A percentile compares a stretch with the other conserved stretches of the same genome.
These are phyloP conservation scores for Pseudogymnoascus sp. DNA, from an alignment of 2,329 filamentous ascomycete genomes.

Conservation along the genomic window DNA sequence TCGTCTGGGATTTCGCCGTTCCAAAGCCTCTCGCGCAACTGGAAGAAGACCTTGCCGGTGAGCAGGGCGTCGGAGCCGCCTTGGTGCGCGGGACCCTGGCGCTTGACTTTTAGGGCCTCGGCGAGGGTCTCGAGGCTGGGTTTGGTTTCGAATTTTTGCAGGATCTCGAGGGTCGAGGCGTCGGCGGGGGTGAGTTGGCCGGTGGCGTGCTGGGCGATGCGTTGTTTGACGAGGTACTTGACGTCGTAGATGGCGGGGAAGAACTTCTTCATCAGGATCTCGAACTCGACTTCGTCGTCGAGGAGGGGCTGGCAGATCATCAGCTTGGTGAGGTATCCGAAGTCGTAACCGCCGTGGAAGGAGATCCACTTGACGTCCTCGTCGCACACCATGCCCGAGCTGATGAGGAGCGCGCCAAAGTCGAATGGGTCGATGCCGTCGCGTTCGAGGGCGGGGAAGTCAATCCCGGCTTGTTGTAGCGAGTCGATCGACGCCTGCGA, in stretches of 20 bases:
- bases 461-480: conserved; percentile 82
- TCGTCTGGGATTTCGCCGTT: conserved; percentile 72
- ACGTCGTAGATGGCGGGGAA: conserved; percentile 94
- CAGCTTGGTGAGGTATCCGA: conserved; percentile 93
- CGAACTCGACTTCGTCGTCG: conserved; percentile 83
- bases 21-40: conserved; percentile 82
- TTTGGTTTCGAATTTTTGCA: conserved; percentile 81
- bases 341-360: conserved; percentile 97
- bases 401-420: conserved; percentile 84
- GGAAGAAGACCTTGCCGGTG: conserved; percentile 92
- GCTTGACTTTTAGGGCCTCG: conserved; percentile 83
- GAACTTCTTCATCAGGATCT: conserved; percentile 80
- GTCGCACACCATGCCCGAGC: conserved; percentile 81
- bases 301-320: conserved; percentile 76
- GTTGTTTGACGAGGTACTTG: conserved; percentile 93
- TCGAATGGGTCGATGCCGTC: conserved; percentile 85
- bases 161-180: conserved; percentile 59
- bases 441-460: conserved; percentile 74
- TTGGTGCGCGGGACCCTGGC: conserved; percentile 80
- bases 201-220: conserved; percentile 59
- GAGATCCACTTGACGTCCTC: conserved; percentile 92
- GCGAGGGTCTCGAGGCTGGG: conserved; percentile 89
- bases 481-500: conserved; percentile 91
- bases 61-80: conserved; percentile 90
- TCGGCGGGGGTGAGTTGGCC: conserved; percentile 56